Base-by-base conservation (phyloP, 192 early-diverging fungal genomes). In the Linnemannia schmuckeri region DNA sequence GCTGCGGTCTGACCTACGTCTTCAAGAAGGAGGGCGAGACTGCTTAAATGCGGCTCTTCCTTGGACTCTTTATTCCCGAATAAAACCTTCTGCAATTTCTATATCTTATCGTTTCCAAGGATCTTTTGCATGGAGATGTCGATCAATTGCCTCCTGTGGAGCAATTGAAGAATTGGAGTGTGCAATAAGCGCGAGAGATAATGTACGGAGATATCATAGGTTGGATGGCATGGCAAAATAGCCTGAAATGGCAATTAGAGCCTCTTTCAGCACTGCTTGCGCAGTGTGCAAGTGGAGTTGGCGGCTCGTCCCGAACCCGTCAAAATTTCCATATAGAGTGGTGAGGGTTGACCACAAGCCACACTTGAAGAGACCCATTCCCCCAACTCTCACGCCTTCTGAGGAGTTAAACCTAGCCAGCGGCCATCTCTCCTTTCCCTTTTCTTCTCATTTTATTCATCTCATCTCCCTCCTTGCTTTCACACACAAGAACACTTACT, bases 1-100 rank as follows among this genome's bases (percentile, higher is more conserved):
- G 95, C 89, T 99, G 98, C 92, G 95, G 96, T 87, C 91, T 98
- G 83, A 99, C 98, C 85, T 98, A 97, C 91, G 94, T 98, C 89
- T 97, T 97, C 94, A 95, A 96, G 93, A 94, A 97, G 91, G 95
- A 89, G 73, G 89, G 86, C 73, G 82, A 82, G 75, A 87, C 85
- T 68, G 81, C 89, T 82, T 89, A 84, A 89, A 80, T 78, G 82
- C 70, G 40, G 42, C 9, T 49, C 77, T 72, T 69, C 63, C 69
- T 24, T 46, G 44, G 49, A 52, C 55, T 55, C 30, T 38, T 79
- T 80, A 79, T 72, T 72, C 47, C 90, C 87, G 37, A 90, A 90
- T 80, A 85, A 85, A 46, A 30, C 78, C 44, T 63, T 42, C 54
- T 52, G 49, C 49, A 41, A 74, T 55, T 79, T 75, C 77, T 38